Base-by-base conservation (phyloP, 2,329 filamentous ascomycete genomes). In the Akanthomyces uredinophilus region DNA sequence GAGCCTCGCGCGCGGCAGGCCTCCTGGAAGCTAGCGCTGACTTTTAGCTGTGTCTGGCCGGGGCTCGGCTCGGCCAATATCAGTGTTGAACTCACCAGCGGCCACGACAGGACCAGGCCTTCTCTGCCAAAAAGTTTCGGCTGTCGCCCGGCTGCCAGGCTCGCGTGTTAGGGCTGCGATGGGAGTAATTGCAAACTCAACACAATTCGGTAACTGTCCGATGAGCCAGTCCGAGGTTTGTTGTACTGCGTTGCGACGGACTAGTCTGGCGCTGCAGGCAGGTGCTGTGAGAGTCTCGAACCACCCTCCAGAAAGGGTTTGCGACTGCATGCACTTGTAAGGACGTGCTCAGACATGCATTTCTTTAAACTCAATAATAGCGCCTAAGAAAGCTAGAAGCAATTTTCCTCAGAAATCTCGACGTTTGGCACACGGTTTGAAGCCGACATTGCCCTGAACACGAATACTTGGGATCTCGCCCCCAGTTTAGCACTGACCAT, bases 11-110 rank as follows among this genome's bases (percentile, higher is more conserved):
- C 55, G 55, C 44, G 44, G 55, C 22, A 49, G 20, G 50, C 55
- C 44, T 41, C 44, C 55, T 50, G 55, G 49, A 24, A 58, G 32
- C 32, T 58, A 58, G 55, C 32, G 55, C 55, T 58, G 55, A 50
- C 44, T 29, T 50, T 13, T 6, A 54, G 4, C 14, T 27, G 22
- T 14, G 13, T 56, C 52, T 18, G 18, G 39, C 22, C n/a, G 35
- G 44, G 29, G 29, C 10, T 29, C 32, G 29, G 29, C 10, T 29
- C 32, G 14, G 24, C 16, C 18, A n/a, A 46, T 37, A 10, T 27
- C 43, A 24, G 54, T 29, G 13, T 37, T 37, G 41, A 57, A 47
- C 54, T 35, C 32, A 35, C 39, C 35, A 54, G 13, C 5, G 20
- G 14, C 18, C 20, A 24, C 29, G 39, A 32, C 20, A 2, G 41